Base-by-base conservation (phyloP, 176 grass and related monocot species). In the Oryza australiensis region DNA sequence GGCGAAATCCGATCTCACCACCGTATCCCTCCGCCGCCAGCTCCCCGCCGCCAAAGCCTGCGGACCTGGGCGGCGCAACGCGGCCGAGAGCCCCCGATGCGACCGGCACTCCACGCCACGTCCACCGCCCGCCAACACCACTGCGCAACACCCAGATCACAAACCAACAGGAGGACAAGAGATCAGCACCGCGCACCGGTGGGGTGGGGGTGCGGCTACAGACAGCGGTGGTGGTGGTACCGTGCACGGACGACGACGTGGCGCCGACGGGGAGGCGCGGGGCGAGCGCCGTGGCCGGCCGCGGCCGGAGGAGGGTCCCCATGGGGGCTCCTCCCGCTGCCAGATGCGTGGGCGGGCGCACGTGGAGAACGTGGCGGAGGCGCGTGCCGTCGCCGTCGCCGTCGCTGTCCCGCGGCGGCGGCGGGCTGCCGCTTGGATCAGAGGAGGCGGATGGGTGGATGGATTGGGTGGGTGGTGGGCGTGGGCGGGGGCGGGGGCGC, bases 131-230 rank as follows among this genome's bases (percentile, higher is more conserved):
- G 14, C 53, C 18, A 20, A 5, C 35, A 37, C 82, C 53, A 6
- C 87, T 89, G 72, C 32, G 59, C 5, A 75, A 0, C 75, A 75
- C 45, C 29, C 28, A 75, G 22, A 2, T 2, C 3, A 16, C 7
- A 51, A 22, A 68, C 42, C 33, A 81, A 63, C 69, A 24, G 14
- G 3, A 51, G 40, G 62, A 55, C 70, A 76, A 51, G 51, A 74
- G 82, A 75, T 75, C 70, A 71, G 82, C 37, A 75, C 5, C 37
- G n/a, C n/a, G n/a, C n/a, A n/a, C n/a, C n/a, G n/a, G n/a, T n/a
- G n/a, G n/a, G n/a, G n/a, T n/a, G n/a, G n/a, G n/a, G n/a, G n/a
- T n/a, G n/a, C n/a, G n/a, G n/a, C 42, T 1, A 3, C 12, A 46
- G 43, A 41, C 43, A 46, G 3, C 11, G 12, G 13, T 12, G 10